phyloP scores from a whole-genome alignment of 352 stramenopile genomes.

The Phytopythium mirpurense region DNA sequence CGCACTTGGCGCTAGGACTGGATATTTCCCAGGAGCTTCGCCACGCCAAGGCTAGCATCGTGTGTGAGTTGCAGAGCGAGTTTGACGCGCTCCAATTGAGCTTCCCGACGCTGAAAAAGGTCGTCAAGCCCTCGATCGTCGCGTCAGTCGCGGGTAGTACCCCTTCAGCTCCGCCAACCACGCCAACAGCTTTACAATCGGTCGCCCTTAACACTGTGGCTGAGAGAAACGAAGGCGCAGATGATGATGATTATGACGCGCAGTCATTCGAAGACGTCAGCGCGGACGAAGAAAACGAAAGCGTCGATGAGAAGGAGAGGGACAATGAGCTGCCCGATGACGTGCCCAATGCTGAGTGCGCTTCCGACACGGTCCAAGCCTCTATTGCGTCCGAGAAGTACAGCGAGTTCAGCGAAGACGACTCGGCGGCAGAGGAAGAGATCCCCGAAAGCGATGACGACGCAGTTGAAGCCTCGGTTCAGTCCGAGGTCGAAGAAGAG shows the following conservation, averaged over 20 bases:
- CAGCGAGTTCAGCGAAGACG: conserved; percentile 2
- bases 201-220: neutral
- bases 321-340: neutral
- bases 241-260: neutral
- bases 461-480: neutral
- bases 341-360: neutral
- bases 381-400: neutral
- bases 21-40: conserved; percentile 24
- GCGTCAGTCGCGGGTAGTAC: neutral
- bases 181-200: neutral
- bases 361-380: neutral
- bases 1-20: conserved; percentile 27
- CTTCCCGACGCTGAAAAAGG: conserved; percentile 14
- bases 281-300: neutral
- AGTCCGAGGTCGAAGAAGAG: conserved; percentile 7
- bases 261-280: conserved; percentile 3
- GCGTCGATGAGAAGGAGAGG: neutral
- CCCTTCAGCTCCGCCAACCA: neutral
- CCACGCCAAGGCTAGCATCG: conserved; percentile 23
- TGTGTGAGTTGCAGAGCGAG: conserved; percentile 20
- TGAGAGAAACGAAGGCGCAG: neutral
- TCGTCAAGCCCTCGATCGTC: neutral
- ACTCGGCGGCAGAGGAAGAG: conserved; percentile 1
- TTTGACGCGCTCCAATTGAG: conserved; percentile 23
- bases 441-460: neutral